Conservation (phyloP, 306 rosid species). For the Rosa persica region DNA sequence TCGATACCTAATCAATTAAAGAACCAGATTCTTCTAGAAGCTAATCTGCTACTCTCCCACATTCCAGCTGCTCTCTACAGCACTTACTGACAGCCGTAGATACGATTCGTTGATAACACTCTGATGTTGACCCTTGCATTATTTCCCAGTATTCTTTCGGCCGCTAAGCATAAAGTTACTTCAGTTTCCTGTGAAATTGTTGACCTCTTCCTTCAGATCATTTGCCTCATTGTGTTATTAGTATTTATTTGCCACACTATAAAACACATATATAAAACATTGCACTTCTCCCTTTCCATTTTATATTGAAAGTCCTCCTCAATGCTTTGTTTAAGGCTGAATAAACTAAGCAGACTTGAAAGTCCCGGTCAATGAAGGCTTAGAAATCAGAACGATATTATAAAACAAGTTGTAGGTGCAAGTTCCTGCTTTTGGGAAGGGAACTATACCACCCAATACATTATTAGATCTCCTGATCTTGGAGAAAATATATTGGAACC, state of each 20-base stretch:
- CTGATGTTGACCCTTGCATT: background rate
- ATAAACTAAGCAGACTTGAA: background rate
- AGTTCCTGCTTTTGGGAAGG: background rate
- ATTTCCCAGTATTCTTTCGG: background rate
- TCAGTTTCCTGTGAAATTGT: background rate
- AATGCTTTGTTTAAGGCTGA: background rate
- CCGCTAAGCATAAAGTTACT: background rate
- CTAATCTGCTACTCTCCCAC: constrained; percentile 4
- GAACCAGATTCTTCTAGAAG: constrained; percentile 28
- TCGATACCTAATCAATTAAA: no score
- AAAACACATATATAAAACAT: background rate
- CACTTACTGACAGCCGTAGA: background rate
- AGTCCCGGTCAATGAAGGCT: constrained; percentile 3
- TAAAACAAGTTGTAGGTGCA: background rate
- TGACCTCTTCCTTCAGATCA: background rate
- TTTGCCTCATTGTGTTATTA: background rate
- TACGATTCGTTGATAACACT: background rate
- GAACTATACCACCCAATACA: background rate
- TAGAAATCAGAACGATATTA: background rate
- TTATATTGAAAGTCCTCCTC: background rate
- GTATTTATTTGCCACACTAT: background rate
- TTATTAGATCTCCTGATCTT: background rate
- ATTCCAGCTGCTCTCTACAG: background rate
- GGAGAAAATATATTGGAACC: background rate
- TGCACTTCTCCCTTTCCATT: background rate